Percentiles rank a stretch among this genome's conserved stretches.
These are phyloP conservation scores for Peribolospora kevripleyi DNA, from an alignment of 768 basidiomycete genomes.

Conservation along the genomic window DNA sequence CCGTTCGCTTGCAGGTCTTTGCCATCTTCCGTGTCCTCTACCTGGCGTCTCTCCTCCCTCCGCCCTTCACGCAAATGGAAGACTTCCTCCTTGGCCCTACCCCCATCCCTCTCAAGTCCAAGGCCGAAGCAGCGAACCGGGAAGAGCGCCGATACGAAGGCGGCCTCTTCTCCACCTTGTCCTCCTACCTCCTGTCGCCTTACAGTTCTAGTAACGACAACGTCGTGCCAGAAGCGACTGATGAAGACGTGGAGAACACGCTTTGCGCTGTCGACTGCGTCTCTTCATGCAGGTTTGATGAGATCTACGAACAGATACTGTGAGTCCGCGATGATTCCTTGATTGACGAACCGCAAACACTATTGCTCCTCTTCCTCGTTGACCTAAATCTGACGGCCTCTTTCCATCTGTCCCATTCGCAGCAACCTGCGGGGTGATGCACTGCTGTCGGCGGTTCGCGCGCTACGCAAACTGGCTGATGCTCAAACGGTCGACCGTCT, in stretches of 20 bases:
- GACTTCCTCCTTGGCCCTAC: conserved; percentile 90
- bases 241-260: conserved; percentile 76
- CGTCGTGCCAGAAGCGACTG: conserved; percentile 25
- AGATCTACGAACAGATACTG: conserved; percentile 82
- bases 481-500: conserved; percentile 51
- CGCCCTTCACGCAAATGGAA: conserved; percentile 83
- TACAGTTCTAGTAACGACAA: conserved; percentile 35
- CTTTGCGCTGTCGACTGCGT: conserved; percentile 89
- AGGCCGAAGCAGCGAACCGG: conserved; percentile 3
- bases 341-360: background rate
- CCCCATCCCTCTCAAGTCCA: conserved; percentile 58
- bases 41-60: conserved; percentile 72
- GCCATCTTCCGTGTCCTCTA: conserved; percentile 97
- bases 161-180: conserved; percentile 78
- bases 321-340: conserved; percentile 23
- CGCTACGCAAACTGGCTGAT: conserved; percentile 72
- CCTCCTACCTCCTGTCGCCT: conserved; percentile 88
- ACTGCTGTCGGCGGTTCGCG: conserved; percentile 56
- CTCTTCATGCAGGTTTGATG: conserved; percentile 73
- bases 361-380: background rate
- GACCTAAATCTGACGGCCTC: background rate
- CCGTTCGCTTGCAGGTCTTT: conserved; percentile 40
- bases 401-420: background rate
- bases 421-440: conserved; percentile 61
- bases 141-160: conserved; percentile 45